Evolutionary conservation across 805 yeast species (phyloP), one percentile per base, ranked within the genome.

Genomic region (Tetrapisispora fleetii): DNA sequence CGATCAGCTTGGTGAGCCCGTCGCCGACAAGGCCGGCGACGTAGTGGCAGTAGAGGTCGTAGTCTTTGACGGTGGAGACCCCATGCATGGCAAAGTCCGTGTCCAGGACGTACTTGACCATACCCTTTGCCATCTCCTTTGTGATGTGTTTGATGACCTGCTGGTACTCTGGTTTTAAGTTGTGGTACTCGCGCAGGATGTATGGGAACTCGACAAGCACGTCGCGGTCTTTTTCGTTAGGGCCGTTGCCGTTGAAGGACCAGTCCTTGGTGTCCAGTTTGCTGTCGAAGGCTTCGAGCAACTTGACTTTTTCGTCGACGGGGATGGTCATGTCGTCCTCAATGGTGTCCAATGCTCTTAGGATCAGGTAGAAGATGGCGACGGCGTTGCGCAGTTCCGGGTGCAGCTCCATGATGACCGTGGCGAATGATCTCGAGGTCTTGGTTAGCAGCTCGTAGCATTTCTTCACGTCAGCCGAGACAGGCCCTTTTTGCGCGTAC

Each of bases 11-110:
- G 9, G 98, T 89, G 57, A 89, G 73, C 2, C 99, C 99, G 62
- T 89, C 96, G 50, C 99, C 99, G 40, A 93, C 98, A 47, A 93
- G 74, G 1, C 99, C 99, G 1, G 99, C 99, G 50, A 93, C 99
- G 61, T 91, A 87, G 68, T 90, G 90, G 69, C 99, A 93, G 72
- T 93, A 93, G 52, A 83, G 72, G 63, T 93, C 91, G 64, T 85
- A 93, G 62, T 89, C 98, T 52, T 76, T 72, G 43, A 85, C 64
- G 1, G 96, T 87, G 44, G 71, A 72, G 41, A 93, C 82, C 1
- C 98, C 99, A 52, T 80, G 79, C 56, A 77, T 63, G 64, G 88
- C 87, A 71, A 87, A 87, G 52, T 83, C 76, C 46, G 84, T 93
- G 60, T 85, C 81, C 58, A 76, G 72, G 48, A 86, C 81, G 68